Evolutionary conservation across 2,329 filamentous ascomycete genomes (phyloP).

Genomic region (Diaporthe eres): DNA sequence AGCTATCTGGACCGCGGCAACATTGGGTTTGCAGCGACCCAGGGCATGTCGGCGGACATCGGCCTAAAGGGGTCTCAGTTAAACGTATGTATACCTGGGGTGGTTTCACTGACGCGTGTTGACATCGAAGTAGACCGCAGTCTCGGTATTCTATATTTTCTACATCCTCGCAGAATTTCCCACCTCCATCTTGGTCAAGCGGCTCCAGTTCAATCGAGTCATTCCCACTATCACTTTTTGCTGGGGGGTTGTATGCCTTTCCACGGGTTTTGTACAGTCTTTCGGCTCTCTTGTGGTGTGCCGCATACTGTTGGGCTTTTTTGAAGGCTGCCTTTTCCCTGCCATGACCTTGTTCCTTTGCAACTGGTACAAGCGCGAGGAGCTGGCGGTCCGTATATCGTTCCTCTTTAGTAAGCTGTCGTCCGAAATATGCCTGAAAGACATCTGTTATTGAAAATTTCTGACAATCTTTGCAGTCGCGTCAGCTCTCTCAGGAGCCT

Average conservation of each 20-base stretch:
- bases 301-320: constrained; percentile 48
- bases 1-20: constrained; percentile 48
- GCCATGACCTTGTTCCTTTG: constrained; percentile 48
- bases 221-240: constrained; percentile 45
- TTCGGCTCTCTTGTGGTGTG: constrained; percentile 47
- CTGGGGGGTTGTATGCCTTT: constrained; percentile 49
- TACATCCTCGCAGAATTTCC: constrained; percentile 49
- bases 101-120: neutral
- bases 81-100: neutral
- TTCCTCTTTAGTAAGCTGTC: constrained; percentile 46
- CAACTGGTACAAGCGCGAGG: constrained; percentile 51
- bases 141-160: constrained; percentile 47
- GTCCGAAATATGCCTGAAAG: accelerated
- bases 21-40: constrained; percentile 48
- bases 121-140: constrained; percentile 44
- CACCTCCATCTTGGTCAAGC: constrained; percentile 46
- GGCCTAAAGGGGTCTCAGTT: neutral
- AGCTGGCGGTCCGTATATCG: constrained; percentile 47
- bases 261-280: constrained; percentile 48
- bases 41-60: constrained; percentile 45
- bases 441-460: too few relatives aligned
- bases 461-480: neutral
- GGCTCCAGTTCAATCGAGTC: constrained; percentile 47
- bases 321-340: constrained; percentile 51
- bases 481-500: constrained; percentile 12